A percentile compares a stretch with the other conserved stretches of the same genome.
phyloP scores from a whole-genome alignment of 164 flowering plant species.

The Hamamelis virginiana region DNA sequence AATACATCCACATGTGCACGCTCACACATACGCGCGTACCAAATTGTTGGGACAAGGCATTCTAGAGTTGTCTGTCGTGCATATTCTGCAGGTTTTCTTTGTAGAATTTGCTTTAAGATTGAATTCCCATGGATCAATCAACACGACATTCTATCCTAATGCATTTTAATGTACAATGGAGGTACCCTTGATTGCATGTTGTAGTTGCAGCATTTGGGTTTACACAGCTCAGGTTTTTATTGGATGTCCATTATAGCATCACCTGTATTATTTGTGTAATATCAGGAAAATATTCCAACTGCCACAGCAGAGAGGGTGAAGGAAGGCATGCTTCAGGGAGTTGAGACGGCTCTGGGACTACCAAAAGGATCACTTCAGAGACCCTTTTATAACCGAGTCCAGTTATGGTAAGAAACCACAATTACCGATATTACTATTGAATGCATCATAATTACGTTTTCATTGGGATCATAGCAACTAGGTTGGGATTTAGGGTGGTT shows the following conservation, averaged over 20 bases:
- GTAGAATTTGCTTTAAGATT: no score
- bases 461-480: background rate
- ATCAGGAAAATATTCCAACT: constrained; percentile 83
- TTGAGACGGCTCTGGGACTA: constrained; percentile 77
- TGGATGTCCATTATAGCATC: background rate
- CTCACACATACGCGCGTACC: no score
- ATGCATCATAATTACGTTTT: background rate
- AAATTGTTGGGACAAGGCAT: no score
- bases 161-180: background rate
- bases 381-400: constrained; percentile 70
- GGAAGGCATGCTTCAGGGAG: constrained; percentile 74
- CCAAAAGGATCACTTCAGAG: constrained; percentile 61
- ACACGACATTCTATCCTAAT: no score
- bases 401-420: constrained; percentile 60
- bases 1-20: no score
- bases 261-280: background rate
- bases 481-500: background rate
- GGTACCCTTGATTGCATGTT: background rate
- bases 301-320: constrained; percentile 84
- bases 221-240: background rate
- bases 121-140: no score
- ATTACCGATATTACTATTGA: background rate
- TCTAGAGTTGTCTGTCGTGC: no score
- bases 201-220: background rate
- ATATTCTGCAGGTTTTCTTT: no score